Base-by-base conservation (phyloP, 2,329 filamentous ascomycete genomes). In the Fusarium protoensiforme region DNA sequence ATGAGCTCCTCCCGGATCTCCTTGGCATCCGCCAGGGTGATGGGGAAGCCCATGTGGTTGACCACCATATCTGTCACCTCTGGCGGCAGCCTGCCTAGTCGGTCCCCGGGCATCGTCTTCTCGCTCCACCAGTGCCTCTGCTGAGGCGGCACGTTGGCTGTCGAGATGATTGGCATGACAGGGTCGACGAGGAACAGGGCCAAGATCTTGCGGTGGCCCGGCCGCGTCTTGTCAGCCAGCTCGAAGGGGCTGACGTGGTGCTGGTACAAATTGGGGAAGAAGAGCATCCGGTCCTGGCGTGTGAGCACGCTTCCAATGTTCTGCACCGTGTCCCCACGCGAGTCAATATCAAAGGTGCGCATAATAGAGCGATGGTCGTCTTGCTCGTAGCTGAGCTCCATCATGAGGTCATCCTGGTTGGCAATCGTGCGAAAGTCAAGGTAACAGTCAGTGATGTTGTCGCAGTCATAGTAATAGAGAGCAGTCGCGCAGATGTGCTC, bases 401-500 rank as follows among this genome's bases (percentile, higher is more conserved):
- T 43, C 2, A 24, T 27, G 4, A 83, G 56, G 0, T 81, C 73
- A 51, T 83, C 75, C n/a, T 56, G 29, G 31, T 84, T 75, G 16
- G 83, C 76, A 1, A 75, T 67, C 18, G 86, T 87, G 10, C 82
- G 86, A 76, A 92, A 91, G 5, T 81, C 80, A 7, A 92, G 83
- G 6, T 74, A 76, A 54, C 84, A 85, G 2, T 87, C 83, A 0
- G 87, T 87, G 59, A 92, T 87, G 78, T 93, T 93, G 0, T 90
- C 85, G 53, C 78, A 82, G 67, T 91, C 88, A 72, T 89, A 89
- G 78, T 91, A 91, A 79, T 90, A 91, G 20, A 93, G 81, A 0
- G 90, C 88, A 0, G 90, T 90, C 0, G 90, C 90, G 71, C 86
- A 87, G 39, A 93, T 92, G 70, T 87, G 88, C 78, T 93, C 91